Base-by-base conservation (phyloP, 2,329 filamentous ascomycete genomes). In the Penicillium occitanis region DNA sequence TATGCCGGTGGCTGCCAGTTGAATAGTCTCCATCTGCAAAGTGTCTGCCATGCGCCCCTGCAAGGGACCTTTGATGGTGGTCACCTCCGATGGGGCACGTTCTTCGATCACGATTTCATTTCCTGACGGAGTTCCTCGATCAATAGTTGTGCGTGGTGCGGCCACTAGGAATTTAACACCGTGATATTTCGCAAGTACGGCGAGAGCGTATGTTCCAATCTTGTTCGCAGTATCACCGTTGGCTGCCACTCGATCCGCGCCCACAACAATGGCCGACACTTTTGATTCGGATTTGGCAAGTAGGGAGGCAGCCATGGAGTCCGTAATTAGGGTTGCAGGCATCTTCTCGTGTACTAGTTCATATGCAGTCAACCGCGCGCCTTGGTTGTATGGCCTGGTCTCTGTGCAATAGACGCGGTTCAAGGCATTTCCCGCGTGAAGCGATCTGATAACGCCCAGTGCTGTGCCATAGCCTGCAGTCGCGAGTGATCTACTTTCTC, bases 181-280 rank as follows among this genome's bases (percentile, higher is more conserved):
- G 73, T 99, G 95, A 73, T 93, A 84, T 70, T 86, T 89, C 25
- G 95, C 95, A 35, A 97, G 85, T n/a, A 98, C 93, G 3, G 95
- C 93, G 3, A 99, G 85, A 64, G 90, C 86, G 77, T 99, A 98
- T 0, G 95, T 99, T 61, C 95, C 95, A 68, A 99, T 96, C 83
- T 99, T 99, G 82, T 99, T 99, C 65, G 95, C 95, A 0, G 95
- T 98, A 80, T 99, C 95, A 35, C 95, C 95, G 73, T 99, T 99
- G 61, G 93, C 91, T 37, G 94, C 95, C 14, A 99, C 95, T 65
- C 95, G 88, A 77, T 99, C 95, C 2, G 95, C 95, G 33, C 95
- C 95, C 0, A 99, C 95, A 35, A 99, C 90, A 61, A 99, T 91
- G 5, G 93, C 94, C 5, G 88, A 86, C 67, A 99, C 91, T 73